phyloP scores from a whole-genome alignment of 192 early-diverging fungal genomes.

The Backusella tuberculispora region DNA sequence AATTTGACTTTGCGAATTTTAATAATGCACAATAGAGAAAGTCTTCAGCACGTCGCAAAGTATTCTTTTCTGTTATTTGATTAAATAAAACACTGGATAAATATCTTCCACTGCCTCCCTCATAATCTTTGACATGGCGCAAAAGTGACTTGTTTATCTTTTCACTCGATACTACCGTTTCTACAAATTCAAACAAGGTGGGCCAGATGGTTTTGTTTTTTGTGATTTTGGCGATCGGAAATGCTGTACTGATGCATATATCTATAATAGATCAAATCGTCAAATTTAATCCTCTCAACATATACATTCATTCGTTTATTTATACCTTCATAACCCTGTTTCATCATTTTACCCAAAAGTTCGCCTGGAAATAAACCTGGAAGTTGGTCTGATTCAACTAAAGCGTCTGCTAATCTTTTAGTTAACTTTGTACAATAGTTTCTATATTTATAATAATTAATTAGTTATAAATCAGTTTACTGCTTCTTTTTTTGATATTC shows the following conservation, averaged over 20 bases:
- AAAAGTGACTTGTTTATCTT: slow-evolving; percentile 5
- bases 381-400: neutral
- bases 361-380: slow-evolving; percentile 8
- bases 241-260: neutral
- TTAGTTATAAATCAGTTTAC: neutral
- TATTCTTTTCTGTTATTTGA: neutral
- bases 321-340: slow-evolving; percentile 28
- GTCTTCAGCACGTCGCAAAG: neutral
- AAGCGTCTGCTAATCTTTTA: neutral
- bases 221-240: slow-evolving; percentile 1
- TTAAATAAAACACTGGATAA: neutral
- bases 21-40: neutral
- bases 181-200: neutral
- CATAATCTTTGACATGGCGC: neutral
- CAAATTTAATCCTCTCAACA: too few relatives aligned
- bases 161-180: neutral
- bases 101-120: neutral
- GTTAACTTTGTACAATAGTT: slow-evolving; percentile 16
- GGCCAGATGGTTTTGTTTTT: neutral
- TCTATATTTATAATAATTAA: neutral
- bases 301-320: neutral
- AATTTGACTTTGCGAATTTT: neutral
- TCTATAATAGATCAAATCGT: neutral
- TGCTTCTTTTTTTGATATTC: neutral
- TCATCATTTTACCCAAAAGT: slow-evolving; percentile 16